phyloP scores from a whole-genome alignment of 2,329 filamentous ascomycete species.

The Xylariales sp. region DNA sequence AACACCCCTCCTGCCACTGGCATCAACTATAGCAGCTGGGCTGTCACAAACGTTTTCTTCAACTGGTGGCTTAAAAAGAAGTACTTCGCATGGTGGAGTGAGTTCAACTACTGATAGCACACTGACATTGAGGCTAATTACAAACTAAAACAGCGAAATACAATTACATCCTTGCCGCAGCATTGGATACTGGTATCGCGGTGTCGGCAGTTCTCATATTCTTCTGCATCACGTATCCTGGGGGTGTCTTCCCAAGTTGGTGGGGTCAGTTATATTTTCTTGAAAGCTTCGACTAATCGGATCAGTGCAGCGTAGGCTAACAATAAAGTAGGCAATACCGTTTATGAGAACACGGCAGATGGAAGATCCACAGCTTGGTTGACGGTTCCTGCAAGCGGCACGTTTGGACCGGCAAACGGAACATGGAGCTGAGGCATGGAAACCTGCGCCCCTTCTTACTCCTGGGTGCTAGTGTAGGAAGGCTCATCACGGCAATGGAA shows the following conservation, averaged over 20 bases:
- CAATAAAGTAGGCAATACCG: too few relatives aligned
- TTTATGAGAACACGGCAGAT: constrained; percentile 29
- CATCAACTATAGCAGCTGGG: constrained; percentile 31
- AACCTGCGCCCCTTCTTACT: too few relatives aligned
- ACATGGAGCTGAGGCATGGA: too few relatives aligned
- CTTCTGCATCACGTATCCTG: constrained; percentile 28
- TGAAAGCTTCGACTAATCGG: too few relatives aligned
- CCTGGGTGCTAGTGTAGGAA: too few relatives aligned
- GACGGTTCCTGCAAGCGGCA: constrained; percentile 23
- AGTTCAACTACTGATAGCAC: too few relatives aligned
- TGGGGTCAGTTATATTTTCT: too few relatives aligned
- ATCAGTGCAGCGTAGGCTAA: too few relatives aligned
- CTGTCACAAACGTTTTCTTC: constrained; percentile 40
- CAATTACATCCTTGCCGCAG: constrained; percentile 30
- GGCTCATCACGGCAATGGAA: too few relatives aligned
- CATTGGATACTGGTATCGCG: constrained; percentile 26
- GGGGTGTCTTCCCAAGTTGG: constrained; percentile 26
- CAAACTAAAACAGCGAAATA: too few relatives aligned
- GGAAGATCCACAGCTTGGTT: constrained; percentile 24
- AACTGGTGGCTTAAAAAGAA: constrained; percentile 48
- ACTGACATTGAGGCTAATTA: too few relatives aligned
- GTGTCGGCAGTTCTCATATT: constrained; percentile 29
- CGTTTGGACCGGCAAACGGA: constrained; percentile 26
- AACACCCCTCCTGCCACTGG: constrained; percentile 32
- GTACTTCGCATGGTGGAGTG: too few relatives aligned